A percentile compares a stretch with the other conserved stretches of the same genome.
Conservation (phyloP, 257 asterid genomes). For the Forsythia suspensa region DNA sequence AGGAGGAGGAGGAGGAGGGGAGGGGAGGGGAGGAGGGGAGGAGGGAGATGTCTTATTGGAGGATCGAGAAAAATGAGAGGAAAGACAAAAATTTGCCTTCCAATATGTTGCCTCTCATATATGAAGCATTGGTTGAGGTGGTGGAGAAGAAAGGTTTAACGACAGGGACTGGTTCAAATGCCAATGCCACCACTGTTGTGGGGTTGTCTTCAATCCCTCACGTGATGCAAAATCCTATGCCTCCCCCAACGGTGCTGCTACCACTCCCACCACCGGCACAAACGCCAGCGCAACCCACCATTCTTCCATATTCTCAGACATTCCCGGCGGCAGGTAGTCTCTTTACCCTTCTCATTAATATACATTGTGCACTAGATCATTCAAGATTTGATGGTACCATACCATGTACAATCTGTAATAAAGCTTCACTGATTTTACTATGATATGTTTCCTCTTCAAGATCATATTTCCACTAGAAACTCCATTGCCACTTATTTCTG, state of each 20-base stretch:
- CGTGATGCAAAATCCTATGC: slow-evolving; percentile 31
- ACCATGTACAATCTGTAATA: neutral
- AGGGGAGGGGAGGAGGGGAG: slow-evolving; percentile 28
- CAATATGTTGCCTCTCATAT: slow-evolving; percentile 75
- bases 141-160: slow-evolving; percentile 53
- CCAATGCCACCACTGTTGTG: neutral
- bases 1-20: slow-evolving; percentile 21
- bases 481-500: too few relatives aligned
- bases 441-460: too few relatives aligned
- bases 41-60: slow-evolving; percentile 57
- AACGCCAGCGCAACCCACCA: slow-evolving; percentile 21
- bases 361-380: too few relatives aligned
- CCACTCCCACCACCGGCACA: slow-evolving; percentile 28
- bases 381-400: neutral
- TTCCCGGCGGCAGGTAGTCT: slow-evolving; percentile 61
- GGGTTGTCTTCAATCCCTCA: slow-evolving; percentile 18
- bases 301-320: slow-evolving; percentile 43
- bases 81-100: slow-evolving; percentile 73
- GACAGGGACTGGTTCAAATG: neutral
- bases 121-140: slow-evolving; percentile 69
- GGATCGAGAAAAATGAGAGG: slow-evolving; percentile 69
- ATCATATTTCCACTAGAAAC: too few relatives aligned
- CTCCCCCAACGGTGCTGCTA: slow-evolving; percentile 20
- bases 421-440: too few relatives aligned
- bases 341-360: slow-evolving; percentile 18